Evolutionary conservation across 768 basidiomycete species (phyloP).

Genomic region (Lentinula lateritia): DNA sequence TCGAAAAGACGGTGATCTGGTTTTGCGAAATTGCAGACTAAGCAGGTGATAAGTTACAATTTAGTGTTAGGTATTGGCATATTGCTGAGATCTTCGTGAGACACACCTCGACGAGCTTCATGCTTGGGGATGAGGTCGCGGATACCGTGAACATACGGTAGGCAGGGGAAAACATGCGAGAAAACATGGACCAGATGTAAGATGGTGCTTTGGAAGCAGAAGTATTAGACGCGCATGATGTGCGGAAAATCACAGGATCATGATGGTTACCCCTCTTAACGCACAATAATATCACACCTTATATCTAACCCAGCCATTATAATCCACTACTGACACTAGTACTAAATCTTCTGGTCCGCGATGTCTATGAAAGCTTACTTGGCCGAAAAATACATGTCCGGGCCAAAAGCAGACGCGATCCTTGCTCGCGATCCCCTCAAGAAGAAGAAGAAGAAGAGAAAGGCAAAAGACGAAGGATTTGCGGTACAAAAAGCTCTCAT

Average conservation of each 20-base stretch:
- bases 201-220: neutral
- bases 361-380: slow-evolving; percentile 70
- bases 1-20: slow-evolving; percentile 36
- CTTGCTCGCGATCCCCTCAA: slow-evolving; percentile 55
- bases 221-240: neutral
- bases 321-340: too few relatives aligned
- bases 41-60: neutral
- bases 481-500: slow-evolving; percentile 28
- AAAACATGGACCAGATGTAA: neutral
- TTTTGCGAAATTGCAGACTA: slow-evolving; percentile 24
- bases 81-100: slow-evolving; percentile 27
- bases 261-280: slow-evolving; percentile 9
- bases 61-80: slow-evolving; percentile 20
- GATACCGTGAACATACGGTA: neutral
- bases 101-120: slow-evolving; percentile 37
- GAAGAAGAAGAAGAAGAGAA: slow-evolving; percentile 79
- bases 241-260: neutral
- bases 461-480: slow-evolving; percentile 27
- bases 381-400: slow-evolving; percentile 93
- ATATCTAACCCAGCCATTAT: neutral
- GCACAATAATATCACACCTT: neutral
- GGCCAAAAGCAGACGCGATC: slow-evolving; percentile 94
- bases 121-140: slow-evolving; percentile 18
- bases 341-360: neutral
- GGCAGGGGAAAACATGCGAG: neutral